Base-by-base conservation (phyloP, 306 rosid species). In the Lotus japonicus region DNA sequence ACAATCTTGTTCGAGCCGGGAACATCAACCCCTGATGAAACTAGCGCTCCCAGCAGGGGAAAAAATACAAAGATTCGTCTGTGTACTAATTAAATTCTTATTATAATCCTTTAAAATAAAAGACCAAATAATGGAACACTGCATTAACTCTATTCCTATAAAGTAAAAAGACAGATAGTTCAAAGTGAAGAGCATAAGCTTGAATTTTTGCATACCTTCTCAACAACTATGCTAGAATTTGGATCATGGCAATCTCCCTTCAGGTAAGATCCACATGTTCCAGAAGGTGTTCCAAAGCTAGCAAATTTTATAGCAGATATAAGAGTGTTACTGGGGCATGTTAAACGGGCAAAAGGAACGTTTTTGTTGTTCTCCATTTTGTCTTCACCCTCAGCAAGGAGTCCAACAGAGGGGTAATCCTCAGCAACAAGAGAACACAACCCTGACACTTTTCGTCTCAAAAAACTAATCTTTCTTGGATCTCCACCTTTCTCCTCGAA, bases 401-500 rank as follows among this genome's bases (percentile, higher is more conserved):
- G 80, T 58, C 56, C 82, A 23, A 66, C 16, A 14, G 84, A 75
- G 12, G 95, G 96, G 60, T 87, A 58, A 63, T 87, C 87, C 81
- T 87, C 92, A 1, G 90, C 82, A 38, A 83, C 90, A 73, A 58
- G 74, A 61, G 85, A 86, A 72, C 95, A 92, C 39, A 53, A 39
- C 19, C 84, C 79, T 0, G 92, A 68, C 64, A 75, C 68, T 77
- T 68, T 92, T 17, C 97, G 79, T 65, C 75, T 86, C 6, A 84
- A 58, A 41, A 89, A 85, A 4, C 39, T 76, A 38, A 92, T 84
- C 58, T 75, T 73, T 39, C 82, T 57, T 64, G 98, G 98, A 72
- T 92, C 94, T 44, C 94, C 97, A 17, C 98, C 97, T 68, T 76
- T 86, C 86, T 92, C 98, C 76, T 92, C 98, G 44, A 89, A 92